These are phyloP conservation scores for Bidens hawaiensis DNA, from an alignment of 140 eudicot genomes.

Conservation along the genomic window DNA sequence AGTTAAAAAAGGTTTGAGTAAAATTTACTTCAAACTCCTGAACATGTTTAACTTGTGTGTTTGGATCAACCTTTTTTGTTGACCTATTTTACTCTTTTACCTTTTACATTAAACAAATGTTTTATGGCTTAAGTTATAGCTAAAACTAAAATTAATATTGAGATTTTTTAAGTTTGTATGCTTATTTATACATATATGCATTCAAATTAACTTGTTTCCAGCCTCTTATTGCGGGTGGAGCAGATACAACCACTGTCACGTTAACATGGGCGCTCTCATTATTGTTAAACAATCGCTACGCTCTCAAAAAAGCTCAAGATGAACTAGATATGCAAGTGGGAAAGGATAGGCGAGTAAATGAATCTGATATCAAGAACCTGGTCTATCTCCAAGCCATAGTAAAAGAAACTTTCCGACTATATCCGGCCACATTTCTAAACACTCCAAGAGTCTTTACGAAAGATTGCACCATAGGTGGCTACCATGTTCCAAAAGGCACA, in stretches of 20 bases:
- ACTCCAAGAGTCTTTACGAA: constrained; percentile 24
- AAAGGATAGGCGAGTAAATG: constrained; percentile 20
- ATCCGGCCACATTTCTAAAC: constrained; percentile 27
- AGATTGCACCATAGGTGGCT: constrained; percentile 24
- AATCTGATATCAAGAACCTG: constrained; percentile 21
- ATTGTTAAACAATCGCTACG: constrained; percentile 22
- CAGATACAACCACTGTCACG: constrained; percentile 20
- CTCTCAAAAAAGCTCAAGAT: constrained; percentile 21
- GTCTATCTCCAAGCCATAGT: constrained; percentile 27
- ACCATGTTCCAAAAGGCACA: constrained; percentile 28
- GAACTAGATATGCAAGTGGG: constrained; percentile 33
- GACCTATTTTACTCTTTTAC: no score
- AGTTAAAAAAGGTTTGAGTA: no score
- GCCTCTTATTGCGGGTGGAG: constrained; percentile 22
- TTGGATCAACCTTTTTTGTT: no score
- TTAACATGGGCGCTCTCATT: constrained; percentile 34
- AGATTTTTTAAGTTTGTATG: no score
- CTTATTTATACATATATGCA: neutral
- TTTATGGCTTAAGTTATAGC: no score
- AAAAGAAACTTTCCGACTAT: constrained; percentile 29
- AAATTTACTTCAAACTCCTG: no score
- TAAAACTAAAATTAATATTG: no score
- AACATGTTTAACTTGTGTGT: no score
- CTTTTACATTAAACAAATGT: no score
- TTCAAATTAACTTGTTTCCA: neutral